Evolutionary conservation across 2,329 filamentous ascomycete genomes (phyloP).

Genomic region (Raffaelea albimanens): DNA sequence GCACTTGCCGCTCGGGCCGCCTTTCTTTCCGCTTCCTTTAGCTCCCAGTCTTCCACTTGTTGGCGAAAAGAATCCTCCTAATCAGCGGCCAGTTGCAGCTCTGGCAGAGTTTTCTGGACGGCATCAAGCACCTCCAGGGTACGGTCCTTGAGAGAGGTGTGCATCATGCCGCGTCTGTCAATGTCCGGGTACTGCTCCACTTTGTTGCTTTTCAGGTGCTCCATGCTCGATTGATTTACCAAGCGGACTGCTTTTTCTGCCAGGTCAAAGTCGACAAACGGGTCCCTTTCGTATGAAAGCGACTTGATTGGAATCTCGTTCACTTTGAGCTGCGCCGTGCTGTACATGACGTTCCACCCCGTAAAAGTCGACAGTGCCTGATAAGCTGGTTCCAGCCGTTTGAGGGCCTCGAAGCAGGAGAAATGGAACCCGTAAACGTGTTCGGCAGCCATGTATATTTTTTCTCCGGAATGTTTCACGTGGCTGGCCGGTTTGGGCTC

Average conservation of each 20-base stretch:
- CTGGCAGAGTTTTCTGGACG: background rate
- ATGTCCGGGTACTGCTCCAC: background rate
- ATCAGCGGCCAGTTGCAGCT: no score
- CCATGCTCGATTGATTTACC: no score
- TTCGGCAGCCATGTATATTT: conserved; percentile 15
- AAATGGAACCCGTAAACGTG: conserved; percentile 16
- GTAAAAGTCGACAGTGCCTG: conserved; percentile 2
- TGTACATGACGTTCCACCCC: conserved; percentile 9
- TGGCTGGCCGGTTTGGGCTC: background rate
- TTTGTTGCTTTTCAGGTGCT: no score
- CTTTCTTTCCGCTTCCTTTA: background rate
- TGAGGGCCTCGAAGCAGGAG: conserved; percentile 10
- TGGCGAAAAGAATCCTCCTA: no score
- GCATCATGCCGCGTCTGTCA: background rate
- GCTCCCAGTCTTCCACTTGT: background rate
- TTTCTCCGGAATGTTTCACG: no score
- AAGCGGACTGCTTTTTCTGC: background rate
- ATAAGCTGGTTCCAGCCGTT: background rate
- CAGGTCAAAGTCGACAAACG: conserved; percentile 9
- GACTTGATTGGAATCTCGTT: conserved; percentile 11
- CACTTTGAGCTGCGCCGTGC: conserved; percentile 2
- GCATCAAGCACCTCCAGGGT: background rate
- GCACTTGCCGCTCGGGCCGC: no score
- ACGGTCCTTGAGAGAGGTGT: conserved; percentile 11
- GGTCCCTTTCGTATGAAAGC: conserved; percentile 9